Evolutionary conservation across 176 grass and related monocot genomes (phyloP).

Genomic region (Tillandsia fasciculata): DNA sequence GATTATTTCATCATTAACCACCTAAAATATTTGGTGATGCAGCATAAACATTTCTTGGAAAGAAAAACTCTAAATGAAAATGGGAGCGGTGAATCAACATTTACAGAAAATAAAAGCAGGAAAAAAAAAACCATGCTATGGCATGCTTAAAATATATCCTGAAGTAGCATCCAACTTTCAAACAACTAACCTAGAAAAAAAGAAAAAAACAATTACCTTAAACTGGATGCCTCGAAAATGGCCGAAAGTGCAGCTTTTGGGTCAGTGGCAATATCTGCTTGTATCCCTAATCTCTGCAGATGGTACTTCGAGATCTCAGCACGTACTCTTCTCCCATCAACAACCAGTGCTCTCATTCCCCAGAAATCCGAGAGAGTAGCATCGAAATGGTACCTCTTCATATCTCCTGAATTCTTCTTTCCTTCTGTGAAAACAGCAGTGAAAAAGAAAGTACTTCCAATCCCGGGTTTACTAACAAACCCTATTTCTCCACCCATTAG

Average conservation of each 20-base stretch:
- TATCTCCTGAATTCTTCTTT: conserved; percentile 28
- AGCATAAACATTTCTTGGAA: no score
- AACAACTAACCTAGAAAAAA: conserved; percentile 1
- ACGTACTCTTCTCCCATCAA: conserved; percentile 50
- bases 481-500: conserved; percentile 54
- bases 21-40: no score
- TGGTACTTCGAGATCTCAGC: conserved; percentile 52
- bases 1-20: neutral
- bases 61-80: no score
- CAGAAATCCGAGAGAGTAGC: conserved; percentile 42
- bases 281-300: conserved; percentile 51
- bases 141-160: no score
- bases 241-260: conserved; percentile 38
- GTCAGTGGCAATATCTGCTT: conserved; percentile 30
- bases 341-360: conserved; percentile 59
- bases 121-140: no score
- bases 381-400: conserved; percentile 43
- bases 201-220: conserved; percentile 32
- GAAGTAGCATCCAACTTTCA: no score
- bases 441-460: conserved; percentile 76
- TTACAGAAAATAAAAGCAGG: no score
- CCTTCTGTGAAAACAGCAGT: conserved; percentile 49
- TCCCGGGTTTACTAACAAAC: conserved; percentile 35
- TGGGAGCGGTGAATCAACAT: no score
- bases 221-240: conserved; percentile 45